Base-by-base conservation (phyloP, 192 early-diverging fungal species). In the Geranomyces michiganensis region DNA sequence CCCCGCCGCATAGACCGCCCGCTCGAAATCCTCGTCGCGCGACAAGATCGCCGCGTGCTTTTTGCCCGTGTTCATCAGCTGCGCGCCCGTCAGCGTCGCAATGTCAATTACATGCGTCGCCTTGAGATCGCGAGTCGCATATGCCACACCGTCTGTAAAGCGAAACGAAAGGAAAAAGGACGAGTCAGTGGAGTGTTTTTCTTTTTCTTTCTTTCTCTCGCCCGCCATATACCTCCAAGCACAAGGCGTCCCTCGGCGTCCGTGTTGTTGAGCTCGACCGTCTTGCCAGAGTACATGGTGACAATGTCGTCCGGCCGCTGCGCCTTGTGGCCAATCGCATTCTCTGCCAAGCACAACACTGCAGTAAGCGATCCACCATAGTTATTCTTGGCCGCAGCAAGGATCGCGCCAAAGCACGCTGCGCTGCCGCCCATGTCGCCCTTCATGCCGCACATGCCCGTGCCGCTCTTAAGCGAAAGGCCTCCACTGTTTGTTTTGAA, bases 191-290 rank as follows among this genome's bases (percentile, higher is more conserved):
- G 36, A 41, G 36, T 41, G 5, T 41, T 10, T 41, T 41, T 41
- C 36, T 41, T 10, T 41, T 10, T 41, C 36, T 41, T 41, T 41
- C 36, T 41, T 41, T 41, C 36, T 41, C 36, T 41, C 36, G 3
- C 36, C 36, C 36, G 36, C 36, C 36, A 41, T 10, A 31, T 31
- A 46, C 22, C 24, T 21, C 33, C 64, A 68, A 62, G 56, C 29
- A 62, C 32, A 14, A 76, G 65, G 8, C 67, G 53, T 15, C 68
- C 46, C 29, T 70, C 68, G 0, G 79, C 79, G 75, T 80, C 83
- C 30, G 85, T 86, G 75, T 86, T 86, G 80, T 83, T 86, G 43
- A 86, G 62, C 74, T 86, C 85, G 21, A 86, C 75, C 26, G 83
- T 86, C 62, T 84, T 84, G 21, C 83, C 83, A 27, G 69, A 73